These are phyloP conservation scores for Botryosphaeria dothidea DNA, from an alignment of 2,329 filamentous ascomycete species.

Conservation along the genomic window DNA sequence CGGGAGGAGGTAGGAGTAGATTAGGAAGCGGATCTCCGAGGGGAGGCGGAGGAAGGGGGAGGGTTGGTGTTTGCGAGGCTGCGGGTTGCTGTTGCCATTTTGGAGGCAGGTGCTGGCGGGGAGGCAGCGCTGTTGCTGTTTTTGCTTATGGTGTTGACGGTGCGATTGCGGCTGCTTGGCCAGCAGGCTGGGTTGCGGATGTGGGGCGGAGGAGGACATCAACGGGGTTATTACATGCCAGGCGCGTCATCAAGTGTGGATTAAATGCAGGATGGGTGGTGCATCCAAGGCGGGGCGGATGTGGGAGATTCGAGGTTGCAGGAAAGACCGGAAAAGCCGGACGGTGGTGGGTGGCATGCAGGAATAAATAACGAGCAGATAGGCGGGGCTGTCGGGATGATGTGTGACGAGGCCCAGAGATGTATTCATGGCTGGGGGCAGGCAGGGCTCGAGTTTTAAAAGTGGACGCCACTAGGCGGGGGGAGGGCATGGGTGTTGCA, in stretches of 20 bases:
- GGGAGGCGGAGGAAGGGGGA: conserved; percentile 15
- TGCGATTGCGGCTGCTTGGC: background rate
- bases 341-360: background rate
- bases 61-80: too few species aligned
- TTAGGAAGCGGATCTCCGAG: conserved; percentile 18
- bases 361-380: background rate
- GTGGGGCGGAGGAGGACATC: conserved; percentile 9
- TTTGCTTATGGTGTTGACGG: background rate
- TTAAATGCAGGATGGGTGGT: background rate
- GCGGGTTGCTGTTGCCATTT: background rate
- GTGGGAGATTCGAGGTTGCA: background rate
- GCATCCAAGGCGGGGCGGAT: background rate
- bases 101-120: background rate
- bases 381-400: background rate
- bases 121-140: background rate
- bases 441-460: background rate
- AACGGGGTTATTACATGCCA: conserved; percentile 2
- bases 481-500: too few species aligned
- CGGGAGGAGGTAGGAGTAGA: conserved; percentile 19
- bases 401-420: background rate
- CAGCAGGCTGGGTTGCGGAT: background rate
- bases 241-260: conserved; percentile 9
- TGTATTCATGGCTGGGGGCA: background rate
- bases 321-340: background rate
- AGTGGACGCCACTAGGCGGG: too few species aligned